Base-by-base conservation (phyloP, 2,329 filamentous ascomycete species). In the Nectriaceae sp. region DNA sequence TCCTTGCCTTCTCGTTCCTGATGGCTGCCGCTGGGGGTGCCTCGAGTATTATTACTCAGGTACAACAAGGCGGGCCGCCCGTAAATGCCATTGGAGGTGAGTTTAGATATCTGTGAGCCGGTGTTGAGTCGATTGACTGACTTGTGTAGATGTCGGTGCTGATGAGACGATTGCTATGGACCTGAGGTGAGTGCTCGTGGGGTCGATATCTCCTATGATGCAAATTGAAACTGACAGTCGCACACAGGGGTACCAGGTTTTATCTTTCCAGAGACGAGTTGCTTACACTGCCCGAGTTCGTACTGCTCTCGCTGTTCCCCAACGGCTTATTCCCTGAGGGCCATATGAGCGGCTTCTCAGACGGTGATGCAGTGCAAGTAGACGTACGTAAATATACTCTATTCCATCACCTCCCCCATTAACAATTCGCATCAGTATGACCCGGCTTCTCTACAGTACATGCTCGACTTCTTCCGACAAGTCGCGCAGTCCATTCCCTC, bases 1-100 rank as follows among this genome's bases (percentile, higher is more conserved):
- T 99, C 69, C 82, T 88, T 52, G 90, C 90, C 49, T 99, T 99
- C 67, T 87, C 88, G 63, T 99, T 95, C 83, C 84, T 96, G 70
- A 99, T 99, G 94, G 92, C 94, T 74, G 89, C 91, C 70, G 92
- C 93, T 74, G 93, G 93, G 79, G 93, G 92, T 76, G 89, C 92
- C 63, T 88, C 92, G 77, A 97, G 94, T 83, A 96, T 99, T 69
- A 96, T 99, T 75, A 99, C 94, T 73, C 94, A 99, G 77, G 94
- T 99, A 63, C 92, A 96, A 69, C 94, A 99, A 74, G 88, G 88
- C 58, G 92, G 88, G 42, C 89, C 91, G 63, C 89, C 92, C 31
- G 84, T 97, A 61, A 96, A 94, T 71, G 88, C 90, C 46, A 79
- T 97, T 52, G 90, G 89, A 83, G 89, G 89, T 91, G 75, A 65